Percentiles rank a stretch among this genome's conserved stretches.
These are phyloP conservation scores for Orbilia ellipsospora DNA, from an alignment of 2,329 filamentous ascomycete genomes.

Conservation along the genomic window DNA sequence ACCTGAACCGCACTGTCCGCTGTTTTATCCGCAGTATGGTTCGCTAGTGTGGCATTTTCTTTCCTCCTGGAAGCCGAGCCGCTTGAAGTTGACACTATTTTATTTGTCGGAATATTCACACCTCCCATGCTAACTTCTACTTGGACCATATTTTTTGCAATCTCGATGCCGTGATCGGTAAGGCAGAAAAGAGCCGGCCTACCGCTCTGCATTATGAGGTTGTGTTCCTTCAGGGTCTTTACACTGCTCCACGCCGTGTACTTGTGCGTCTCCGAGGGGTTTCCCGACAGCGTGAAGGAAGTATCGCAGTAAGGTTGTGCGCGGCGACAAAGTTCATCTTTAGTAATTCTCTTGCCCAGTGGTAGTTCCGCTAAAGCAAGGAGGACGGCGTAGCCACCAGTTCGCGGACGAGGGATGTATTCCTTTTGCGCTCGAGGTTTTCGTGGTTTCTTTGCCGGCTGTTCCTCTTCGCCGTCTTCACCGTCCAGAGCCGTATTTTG, in stretches of 20 bases:
- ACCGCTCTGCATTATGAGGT: conserved; percentile 77
- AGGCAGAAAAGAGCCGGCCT: conserved; percentile 76
- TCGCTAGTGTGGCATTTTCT: neutral
- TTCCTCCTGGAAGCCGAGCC: conserved; percentile 15
- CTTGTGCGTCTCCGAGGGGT: conserved; percentile 74
- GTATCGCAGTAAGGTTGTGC: conserved; percentile 79
- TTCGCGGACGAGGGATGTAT: conserved; percentile 78
- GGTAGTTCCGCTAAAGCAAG: conserved; percentile 73
- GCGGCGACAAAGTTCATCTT: conserved; percentile 73
- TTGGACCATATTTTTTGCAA: conserved; percentile 73
- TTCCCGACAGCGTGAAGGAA: conserved; percentile 75
- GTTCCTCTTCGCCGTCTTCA: conserved; percentile 60
- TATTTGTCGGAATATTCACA: conserved; percentile 13
- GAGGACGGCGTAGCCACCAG: conserved; percentile 78
- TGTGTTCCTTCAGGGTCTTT: conserved; percentile 78
- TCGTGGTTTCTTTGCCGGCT: conserved; percentile 68
- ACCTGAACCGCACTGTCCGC: conserved; percentile 28
- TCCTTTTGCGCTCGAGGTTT: conserved; percentile 69
- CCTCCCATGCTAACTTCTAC: conserved; percentile 45
- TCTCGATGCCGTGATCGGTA: conserved; percentile 82
- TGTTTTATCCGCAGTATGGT: conserved; percentile 24
- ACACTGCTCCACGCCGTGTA: conserved; percentile 83
- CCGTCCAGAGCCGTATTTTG: conserved; percentile 59
- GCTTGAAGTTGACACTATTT: conserved; percentile 10
- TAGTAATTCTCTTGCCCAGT: conserved; percentile 71